phyloP scores from a whole-genome alignment of 495 filamentous ascomycete genomes.

The Xylaria venustula region DNA sequence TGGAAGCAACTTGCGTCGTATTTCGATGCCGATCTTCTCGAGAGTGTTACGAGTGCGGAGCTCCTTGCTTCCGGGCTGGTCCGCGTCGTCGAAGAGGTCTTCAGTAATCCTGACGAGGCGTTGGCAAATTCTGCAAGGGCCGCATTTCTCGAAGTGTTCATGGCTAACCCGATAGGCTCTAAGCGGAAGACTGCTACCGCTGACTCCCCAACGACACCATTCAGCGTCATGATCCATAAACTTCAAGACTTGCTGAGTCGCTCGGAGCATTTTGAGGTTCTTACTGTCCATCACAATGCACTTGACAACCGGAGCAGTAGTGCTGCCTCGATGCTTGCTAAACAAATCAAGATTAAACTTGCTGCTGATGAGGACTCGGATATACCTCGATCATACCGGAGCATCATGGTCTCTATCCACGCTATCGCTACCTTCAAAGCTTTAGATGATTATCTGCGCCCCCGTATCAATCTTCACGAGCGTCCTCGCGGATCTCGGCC shows the following conservation, averaged over 20 bases:
- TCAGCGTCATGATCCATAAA: slow-evolving; percentile 90
- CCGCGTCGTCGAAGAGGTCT: slow-evolving; percentile 74
- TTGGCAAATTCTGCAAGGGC: slow-evolving; percentile 65
- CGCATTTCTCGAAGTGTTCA: slow-evolving; percentile 92
- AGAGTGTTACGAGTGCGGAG: slow-evolving; percentile 97
- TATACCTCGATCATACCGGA: slow-evolving; percentile 79
- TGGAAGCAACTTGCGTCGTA: slow-evolving; percentile 80
- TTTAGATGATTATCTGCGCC: slow-evolving; percentile 92
- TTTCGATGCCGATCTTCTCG: slow-evolving; percentile 81
- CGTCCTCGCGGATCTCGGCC: slow-evolving; percentile 66
- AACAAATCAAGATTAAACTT: slow-evolving; percentile 87
- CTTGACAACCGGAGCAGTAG: slow-evolving; percentile 91
- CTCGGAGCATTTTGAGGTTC: slow-evolving; percentile 96
- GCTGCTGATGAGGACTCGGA: slow-evolving; percentile 88
- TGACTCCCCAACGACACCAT: slow-evolving; percentile 70
- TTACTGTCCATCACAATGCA: slow-evolving; percentile 90
- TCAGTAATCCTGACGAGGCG: slow-evolving; percentile 63
- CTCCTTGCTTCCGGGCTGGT: slow-evolving; percentile 88
- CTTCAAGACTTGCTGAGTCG: slow-evolving; percentile 93
- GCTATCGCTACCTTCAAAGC: slow-evolving; percentile 98
- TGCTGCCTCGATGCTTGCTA: slow-evolving; percentile 91
- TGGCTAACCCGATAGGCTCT: slow-evolving; percentile 65
- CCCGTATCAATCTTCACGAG: slow-evolving; percentile 81
- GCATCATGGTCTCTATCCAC: slow-evolving; percentile 97
- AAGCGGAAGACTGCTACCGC: slow-evolving; percentile 62